Evolutionary conservation across 495 filamentous ascomycete species (phyloP).

Genomic region (Geoglossum glabrum): DNA sequence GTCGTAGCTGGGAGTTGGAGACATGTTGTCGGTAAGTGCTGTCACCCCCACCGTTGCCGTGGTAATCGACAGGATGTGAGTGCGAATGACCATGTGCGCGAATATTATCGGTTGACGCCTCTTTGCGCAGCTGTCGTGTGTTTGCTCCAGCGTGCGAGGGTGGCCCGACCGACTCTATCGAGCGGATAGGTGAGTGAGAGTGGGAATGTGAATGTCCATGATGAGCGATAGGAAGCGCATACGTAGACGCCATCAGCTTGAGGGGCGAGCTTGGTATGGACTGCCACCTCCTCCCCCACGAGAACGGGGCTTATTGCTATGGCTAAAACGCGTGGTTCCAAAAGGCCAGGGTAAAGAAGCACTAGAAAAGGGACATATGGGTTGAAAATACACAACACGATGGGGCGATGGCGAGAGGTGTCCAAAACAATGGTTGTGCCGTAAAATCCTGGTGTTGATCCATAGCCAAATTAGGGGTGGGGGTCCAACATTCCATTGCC

Average conservation of each 20-base stretch:
- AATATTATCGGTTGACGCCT: neutral
- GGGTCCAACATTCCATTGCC: neutral
- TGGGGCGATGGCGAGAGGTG: too few species aligned
- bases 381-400: too few species aligned
- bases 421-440: neutral
- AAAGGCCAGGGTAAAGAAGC: neutral
- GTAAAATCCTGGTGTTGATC: neutral
- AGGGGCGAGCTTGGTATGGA: neutral
- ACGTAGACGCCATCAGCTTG: neutral
- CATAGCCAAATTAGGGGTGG: too few species aligned
- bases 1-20: neutral
- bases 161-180: neutral
- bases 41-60: conserved; percentile 35
- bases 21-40: conserved; percentile 16
- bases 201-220: conserved; percentile 1
- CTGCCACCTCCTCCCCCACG: neutral
- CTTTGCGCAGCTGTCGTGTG: neutral
- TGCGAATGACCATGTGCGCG: neutral
- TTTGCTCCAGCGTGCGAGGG: neutral
- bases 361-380: too few species aligned
- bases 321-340: neutral
- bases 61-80: neutral
- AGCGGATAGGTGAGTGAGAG: neutral
- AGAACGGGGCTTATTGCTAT: neutral
- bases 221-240: neutral